A percentile compares a stretch with the other conserved stretches of the same genome.
These are phyloP conservation scores for Thraustochytrium sp. DNA, from an alignment of 352 stramenopile species.

Conservation along the genomic window DNA sequence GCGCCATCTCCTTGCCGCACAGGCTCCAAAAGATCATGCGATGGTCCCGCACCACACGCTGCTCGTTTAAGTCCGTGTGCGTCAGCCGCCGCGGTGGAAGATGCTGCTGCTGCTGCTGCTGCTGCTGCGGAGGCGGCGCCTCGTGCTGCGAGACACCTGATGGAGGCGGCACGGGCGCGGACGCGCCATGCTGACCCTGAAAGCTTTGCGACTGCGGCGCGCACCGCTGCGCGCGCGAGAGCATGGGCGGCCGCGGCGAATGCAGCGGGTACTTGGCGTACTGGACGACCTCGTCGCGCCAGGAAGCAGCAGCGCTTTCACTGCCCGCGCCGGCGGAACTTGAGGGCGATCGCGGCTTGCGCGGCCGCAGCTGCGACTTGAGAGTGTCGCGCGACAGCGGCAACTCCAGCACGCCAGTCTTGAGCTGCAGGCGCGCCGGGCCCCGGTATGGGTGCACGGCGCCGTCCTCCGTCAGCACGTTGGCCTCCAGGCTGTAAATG, in stretches of 20 bases:
- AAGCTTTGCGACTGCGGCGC: not conserved
- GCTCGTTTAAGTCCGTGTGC: not conserved
- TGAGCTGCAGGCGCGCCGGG: not conserved
- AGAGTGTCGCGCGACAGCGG: not conserved
- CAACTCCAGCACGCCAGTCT: not conserved
- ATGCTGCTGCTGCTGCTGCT: not conserved
- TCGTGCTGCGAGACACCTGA: not conserved
- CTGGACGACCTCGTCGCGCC: not conserved
- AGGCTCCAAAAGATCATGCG: slow-evolving; percentile 36
- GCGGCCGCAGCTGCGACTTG: not conserved
- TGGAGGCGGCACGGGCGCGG: not conserved
- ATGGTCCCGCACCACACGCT: not conserved
- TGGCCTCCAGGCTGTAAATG: not conserved
- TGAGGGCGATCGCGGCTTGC: not conserved
- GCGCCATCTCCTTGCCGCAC: slow-evolving; percentile 34
- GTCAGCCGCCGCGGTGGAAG: not conserved
- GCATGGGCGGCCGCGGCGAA: not conserved
- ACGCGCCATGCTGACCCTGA: not conserved
- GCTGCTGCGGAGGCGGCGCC: not conserved
- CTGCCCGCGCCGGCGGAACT: not conserved
- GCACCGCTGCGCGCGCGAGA: not conserved
- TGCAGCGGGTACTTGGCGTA: slow-evolving; percentile 4
- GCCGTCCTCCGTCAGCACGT: not conserved
- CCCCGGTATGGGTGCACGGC: not conserved
- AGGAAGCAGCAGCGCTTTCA: not conserved